Evolutionary conservation across 2,329 filamentous ascomycete species (phyloP).

Genomic region (Pezizomycotina sp.): DNA sequence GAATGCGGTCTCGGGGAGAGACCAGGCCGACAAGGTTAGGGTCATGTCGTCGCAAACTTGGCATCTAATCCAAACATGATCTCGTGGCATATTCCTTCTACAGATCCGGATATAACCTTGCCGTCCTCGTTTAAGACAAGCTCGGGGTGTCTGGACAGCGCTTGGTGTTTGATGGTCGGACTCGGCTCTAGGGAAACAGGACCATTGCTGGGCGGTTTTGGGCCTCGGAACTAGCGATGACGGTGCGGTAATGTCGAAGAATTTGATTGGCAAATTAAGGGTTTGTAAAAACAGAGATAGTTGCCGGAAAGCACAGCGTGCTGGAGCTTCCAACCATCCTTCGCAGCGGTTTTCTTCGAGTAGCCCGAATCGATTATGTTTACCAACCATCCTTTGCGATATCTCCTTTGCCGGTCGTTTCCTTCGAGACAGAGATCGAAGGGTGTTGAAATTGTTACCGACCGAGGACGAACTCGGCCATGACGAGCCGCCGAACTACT

Average conservation of each 20-base stretch:
- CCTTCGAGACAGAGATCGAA: slow-evolving; percentile 21
- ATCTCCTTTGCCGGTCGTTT: slow-evolving; percentile 7
- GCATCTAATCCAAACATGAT: slow-evolving; percentile 24
- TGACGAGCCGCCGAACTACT: too few species aligned
- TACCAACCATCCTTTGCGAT: slow-evolving; percentile 23
- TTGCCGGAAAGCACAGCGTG: slow-evolving; percentile 23
- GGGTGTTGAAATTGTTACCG: too few species aligned
- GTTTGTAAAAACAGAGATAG: slow-evolving; percentile 24
- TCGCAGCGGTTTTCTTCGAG: slow-evolving; percentile 22
- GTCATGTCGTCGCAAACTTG: slow-evolving; percentile 21
- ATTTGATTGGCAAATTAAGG: slow-evolving; percentile 23
- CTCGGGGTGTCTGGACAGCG: slow-evolving; percentile 25
- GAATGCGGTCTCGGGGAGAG: slow-evolving; percentile 24
- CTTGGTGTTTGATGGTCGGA: too few species aligned
- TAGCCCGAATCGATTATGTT: slow-evolving; percentile 26
- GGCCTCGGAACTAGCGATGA: slow-evolving; percentile 21
- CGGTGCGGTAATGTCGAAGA: slow-evolving; percentile 23
- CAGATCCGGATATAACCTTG: slow-evolving; percentile 21
- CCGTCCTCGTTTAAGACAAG: slow-evolving; percentile 22
- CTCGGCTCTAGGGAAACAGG: slow-evolving; percentile 18
- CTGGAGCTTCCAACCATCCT: slow-evolving; percentile 25
- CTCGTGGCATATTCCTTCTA: slow-evolving; percentile 26
- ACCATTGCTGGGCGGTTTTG: slow-evolving; percentile 25
- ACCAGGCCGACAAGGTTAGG: slow-evolving; percentile 25
- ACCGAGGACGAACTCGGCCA: too few species aligned